These are phyloP conservation scores for Serendipita indica DNA, from an alignment of 768 basidiomycete species.

Conservation along the genomic window DNA sequence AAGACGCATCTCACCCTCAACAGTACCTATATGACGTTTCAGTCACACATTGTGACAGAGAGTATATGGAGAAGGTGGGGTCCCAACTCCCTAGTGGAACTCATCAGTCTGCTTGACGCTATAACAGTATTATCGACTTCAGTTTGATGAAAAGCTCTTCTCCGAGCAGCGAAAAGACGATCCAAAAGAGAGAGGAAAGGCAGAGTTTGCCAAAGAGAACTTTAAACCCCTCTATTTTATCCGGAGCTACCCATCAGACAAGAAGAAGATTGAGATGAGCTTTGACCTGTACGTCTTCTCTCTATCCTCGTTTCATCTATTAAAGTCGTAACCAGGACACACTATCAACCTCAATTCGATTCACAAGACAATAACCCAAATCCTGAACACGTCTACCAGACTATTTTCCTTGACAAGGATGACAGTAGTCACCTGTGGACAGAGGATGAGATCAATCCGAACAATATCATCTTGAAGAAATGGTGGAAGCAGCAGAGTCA, in stretches of 20 bases:
- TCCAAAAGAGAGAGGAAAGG: slow-evolving; percentile 21
- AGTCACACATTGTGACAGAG: slow-evolving; percentile 35
- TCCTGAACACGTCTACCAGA: slow-evolving; percentile 35
- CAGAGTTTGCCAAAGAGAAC: slow-evolving; percentile 25
- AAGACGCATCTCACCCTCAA: not conserved
- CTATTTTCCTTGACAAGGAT: slow-evolving; percentile 32
- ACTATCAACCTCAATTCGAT: slow-evolving; percentile 33
- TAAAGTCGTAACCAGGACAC: slow-evolving; percentile 20
- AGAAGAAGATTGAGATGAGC: slow-evolving; percentile 37
- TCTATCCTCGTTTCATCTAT: too few species aligned
- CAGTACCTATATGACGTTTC: slow-evolving; percentile 27
- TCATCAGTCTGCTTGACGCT: not conserved
- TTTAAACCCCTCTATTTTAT: slow-evolving; percentile 36
- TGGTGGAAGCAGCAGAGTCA: slow-evolving; percentile 43
- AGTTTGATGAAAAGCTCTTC: slow-evolving; percentile 24
- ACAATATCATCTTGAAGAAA: slow-evolving; percentile 30
- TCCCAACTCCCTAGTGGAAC: not conserved
- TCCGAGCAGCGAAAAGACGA: slow-evolving; percentile 17
- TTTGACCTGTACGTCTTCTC: slow-evolving; percentile 19
- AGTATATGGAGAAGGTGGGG: slow-evolving; percentile 33
- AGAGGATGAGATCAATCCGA: slow-evolving; percentile 26
- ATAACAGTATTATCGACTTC: slow-evolving; percentile 28
- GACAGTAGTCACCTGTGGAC: slow-evolving; percentile 30
- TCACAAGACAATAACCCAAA: slow-evolving; percentile 18
- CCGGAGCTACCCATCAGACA: slow-evolving; percentile 29